Base-by-base conservation (phyloP, 805 yeast species). In the Diddensiella caesifluorescens region DNA sequence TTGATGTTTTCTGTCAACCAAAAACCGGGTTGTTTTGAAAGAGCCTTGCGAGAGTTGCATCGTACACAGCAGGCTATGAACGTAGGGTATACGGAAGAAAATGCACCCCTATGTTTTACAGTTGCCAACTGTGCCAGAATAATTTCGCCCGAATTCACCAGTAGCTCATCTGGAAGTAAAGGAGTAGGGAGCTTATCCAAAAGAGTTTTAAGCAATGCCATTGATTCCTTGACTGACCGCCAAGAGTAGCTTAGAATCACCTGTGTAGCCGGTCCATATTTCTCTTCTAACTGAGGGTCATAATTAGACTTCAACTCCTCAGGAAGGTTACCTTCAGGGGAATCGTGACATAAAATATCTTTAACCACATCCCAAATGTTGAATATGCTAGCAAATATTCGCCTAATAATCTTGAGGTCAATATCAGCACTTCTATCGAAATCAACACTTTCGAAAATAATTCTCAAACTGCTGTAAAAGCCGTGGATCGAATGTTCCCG, bases 21-120 rank as follows among this genome's bases (percentile, higher is more conserved):
- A 10, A 49, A 42, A 7, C 56, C 53, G 4, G 89, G 79, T 30
- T 63, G 65, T 0, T 50, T 51, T 12, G 68, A 59, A 4, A 69
- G 50, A 0, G 60, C 60, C 12, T 54, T 47, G n/a, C 56, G 49
- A 2, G 47, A 16, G 30, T 63, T 59, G 57, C 90, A 79, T n/a
- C 76, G 60, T 10, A 62, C 48, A 51, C 95, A 85, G 42, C 80
- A 73, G 4, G 78, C 70, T 10, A 79, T 70, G 52, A 83, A 86
- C 0, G 92, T 75, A 4, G 96, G 95, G 48, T 84, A 80, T 0
- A 89, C 82, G 0, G 97, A 79, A 6, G 94, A 80, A 48, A 90
- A 85, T 0, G 97, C 95, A 23, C 97, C 97, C 47, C 94, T 73
- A 53, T 92, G 97, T 34, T 89, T 75, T 16, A 89, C 80, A 0